Base-by-base conservation (phyloP, 2,329 filamentous ascomycete genomes). In the Ampelomyces quisqualis region DNA sequence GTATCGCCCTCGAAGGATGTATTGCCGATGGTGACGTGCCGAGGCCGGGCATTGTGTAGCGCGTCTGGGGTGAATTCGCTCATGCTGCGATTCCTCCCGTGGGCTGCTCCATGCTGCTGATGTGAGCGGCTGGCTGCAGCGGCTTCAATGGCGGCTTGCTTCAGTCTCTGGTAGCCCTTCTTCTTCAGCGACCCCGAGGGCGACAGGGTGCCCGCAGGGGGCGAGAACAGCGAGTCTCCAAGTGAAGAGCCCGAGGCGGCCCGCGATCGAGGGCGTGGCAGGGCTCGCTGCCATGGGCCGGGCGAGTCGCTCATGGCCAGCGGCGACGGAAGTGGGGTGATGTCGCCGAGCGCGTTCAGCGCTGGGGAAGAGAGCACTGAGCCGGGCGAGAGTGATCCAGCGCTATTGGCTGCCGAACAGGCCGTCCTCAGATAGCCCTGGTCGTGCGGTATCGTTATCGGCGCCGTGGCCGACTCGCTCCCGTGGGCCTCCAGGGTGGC, bases 21-120 rank as follows among this genome's bases (percentile, higher is more conserved):
- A 37, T 52, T 59, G 24, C 82, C 74, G 11, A 93, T 82, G 0
- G 85, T 88, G 40, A 87, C 78, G 49, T 88, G 84, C 29, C 89
- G 80, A 21, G 73, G 71, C 59, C 82, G 86, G 1, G 84, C 77
- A 34, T 86, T 78, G 29, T 82, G 76, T 50, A 85, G 73, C 4
- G 80, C 73, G 38, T 93, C 86, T 2, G 90, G 89, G 0, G 82
- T 77, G 67, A 95, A 95, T 51, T 96, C 90, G 71, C 90, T 95
- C 18, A 93, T 73, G 67, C 90, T 96, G 56, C 90, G 79, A 65
- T 93, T 90, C 44, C 87, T 80, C 9, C 74, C 73, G 65, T 88
- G 86, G 13, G 49, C 55, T 19, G 49, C 50, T 26, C 66, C 64
- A 42, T 57, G 62, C 44, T 58, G 62, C 30, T 61, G 57, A 28